Conservation (phyloP, 768 basidiomycete genomes). For the Infundibulicybe gibba region DNA sequence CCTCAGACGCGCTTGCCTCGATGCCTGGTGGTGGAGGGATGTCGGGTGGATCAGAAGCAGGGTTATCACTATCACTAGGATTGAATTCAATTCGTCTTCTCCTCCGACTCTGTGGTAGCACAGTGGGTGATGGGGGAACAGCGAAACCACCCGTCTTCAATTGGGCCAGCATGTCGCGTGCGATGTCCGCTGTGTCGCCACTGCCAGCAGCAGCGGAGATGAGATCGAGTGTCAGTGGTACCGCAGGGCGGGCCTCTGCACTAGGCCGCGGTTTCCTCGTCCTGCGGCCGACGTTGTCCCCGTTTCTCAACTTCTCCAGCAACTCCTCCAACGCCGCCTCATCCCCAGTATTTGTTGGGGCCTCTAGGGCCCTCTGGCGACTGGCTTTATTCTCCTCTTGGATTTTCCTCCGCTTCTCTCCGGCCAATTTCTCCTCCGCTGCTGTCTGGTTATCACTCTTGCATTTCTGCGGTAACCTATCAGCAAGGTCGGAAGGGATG, state of each 20-base stretch:
- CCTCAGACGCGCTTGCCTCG: not conserved
- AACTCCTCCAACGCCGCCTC: constrained; percentile 71
- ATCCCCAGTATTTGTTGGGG: constrained; percentile 34
- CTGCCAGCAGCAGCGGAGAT: constrained; percentile 25
- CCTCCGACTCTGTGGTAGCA: constrained; percentile 32
- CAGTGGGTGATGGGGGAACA: constrained; percentile 45
- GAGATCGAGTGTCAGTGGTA: constrained; percentile 28
- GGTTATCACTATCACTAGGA: constrained; percentile 23
- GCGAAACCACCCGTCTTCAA: constrained; percentile 71
- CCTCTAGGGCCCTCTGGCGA: constrained; percentile 46
- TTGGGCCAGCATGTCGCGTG: constrained; percentile 72
- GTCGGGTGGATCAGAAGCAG: constrained; percentile 28
- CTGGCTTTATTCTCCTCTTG: constrained; percentile 59
- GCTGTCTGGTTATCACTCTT: constrained; percentile 72
- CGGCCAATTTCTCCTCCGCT: constrained; percentile 65
- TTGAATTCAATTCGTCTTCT: constrained; percentile 30
- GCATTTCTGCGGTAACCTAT: constrained; percentile 65
- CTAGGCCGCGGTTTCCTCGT: constrained; percentile 46
- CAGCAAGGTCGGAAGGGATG: constrained; percentile 1
- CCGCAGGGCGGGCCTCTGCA: constrained; percentile 26
- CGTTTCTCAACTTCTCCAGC: constrained; percentile 68
- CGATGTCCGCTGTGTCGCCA: constrained; percentile 53
- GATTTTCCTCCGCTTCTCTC: constrained; percentile 66
- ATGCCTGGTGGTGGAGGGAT: constrained; percentile 19
- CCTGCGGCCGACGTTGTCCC: constrained; percentile 59